Percentiles rank a stretch among this genome's conserved stretches.
These are phyloP conservation scores for Sporothrix brunneoviolacea DNA, from an alignment of 2,329 filamentous ascomycete genomes.

Conservation along the genomic window DNA sequence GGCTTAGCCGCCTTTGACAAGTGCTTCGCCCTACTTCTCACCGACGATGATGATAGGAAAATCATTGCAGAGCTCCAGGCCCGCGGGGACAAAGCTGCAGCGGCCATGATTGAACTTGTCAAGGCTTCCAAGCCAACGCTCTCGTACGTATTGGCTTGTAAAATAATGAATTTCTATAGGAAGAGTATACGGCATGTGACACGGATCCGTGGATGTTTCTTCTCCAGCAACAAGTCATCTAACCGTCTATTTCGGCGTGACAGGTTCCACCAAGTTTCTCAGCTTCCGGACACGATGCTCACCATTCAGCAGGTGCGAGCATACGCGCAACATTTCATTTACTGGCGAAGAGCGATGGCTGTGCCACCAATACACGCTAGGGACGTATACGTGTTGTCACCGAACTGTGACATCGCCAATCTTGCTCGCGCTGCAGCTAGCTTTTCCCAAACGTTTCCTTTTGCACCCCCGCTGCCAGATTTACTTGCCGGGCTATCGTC, in stretches of 20 bases:
- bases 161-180: no score
- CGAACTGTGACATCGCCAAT: slow-evolving; percentile 72
- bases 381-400: slow-evolving; percentile 86
- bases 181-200: no score
- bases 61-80: slow-evolving; percentile 67
- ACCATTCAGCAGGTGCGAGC: slow-evolving; percentile 75
- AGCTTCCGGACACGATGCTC: slow-evolving; percentile 56
- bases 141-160: slow-evolving; percentile 39
- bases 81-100: slow-evolving; percentile 68
- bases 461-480: slow-evolving; percentile 73
- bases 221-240: neutral
- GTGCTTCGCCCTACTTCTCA: slow-evolving; percentile 78
- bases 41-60: slow-evolving; percentile 75
- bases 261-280: slow-evolving; percentile 60
- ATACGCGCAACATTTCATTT: slow-evolving; percentile 87
- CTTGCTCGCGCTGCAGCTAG: slow-evolving; percentile 62
- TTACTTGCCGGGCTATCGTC: slow-evolving; percentile 81
- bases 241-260: neutral
- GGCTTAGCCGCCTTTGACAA: slow-evolving; percentile 68
- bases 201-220: no score
- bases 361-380: slow-evolving; percentile 85
- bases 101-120: slow-evolving; percentile 74
- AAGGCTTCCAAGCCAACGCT: slow-evolving; percentile 64
- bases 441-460: slow-evolving; percentile 75
- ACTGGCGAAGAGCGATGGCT: slow-evolving; percentile 88